phyloP scores from a whole-genome alignment of 1,284 basidiomycete species.

The Ganoderma lingzhi region DNA sequence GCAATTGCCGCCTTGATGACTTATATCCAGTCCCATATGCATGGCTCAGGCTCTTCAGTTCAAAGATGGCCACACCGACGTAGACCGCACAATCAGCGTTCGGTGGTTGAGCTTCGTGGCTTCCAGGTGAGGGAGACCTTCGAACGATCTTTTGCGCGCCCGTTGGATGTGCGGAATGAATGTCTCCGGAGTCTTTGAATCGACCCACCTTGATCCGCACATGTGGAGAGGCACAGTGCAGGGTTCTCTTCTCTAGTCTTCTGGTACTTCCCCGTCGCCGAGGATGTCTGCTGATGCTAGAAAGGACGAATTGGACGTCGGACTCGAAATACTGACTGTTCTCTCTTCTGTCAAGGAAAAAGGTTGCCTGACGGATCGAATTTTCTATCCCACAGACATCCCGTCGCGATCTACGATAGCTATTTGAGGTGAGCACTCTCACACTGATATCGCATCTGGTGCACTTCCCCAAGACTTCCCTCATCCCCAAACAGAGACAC shows the following conservation, averaged over 20 bases:
- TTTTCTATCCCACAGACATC: background rate
- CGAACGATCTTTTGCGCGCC: background rate
- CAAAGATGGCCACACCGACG: background rate
- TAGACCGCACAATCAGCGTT: background rate
- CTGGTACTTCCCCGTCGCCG: background rate
- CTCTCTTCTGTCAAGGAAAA: background rate
- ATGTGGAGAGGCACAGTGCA: background rate
- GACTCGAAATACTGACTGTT: background rate
- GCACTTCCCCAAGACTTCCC: background rate
- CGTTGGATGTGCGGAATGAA: background rate
- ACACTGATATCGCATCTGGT: background rate
- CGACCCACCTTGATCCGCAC: background rate
- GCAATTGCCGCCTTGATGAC: background rate
- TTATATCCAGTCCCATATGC: background rate
- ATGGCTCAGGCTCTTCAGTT: background rate
- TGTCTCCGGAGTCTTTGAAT: too few species aligned
- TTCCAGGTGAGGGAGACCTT: background rate
- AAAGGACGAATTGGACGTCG: background rate
- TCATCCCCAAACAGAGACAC: background rate
- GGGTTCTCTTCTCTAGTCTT: background rate
- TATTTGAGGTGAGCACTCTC: conserved; percentile 4
- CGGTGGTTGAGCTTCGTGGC: background rate
- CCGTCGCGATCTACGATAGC: background rate
- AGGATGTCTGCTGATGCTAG: background rate
- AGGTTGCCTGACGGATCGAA: conserved; percentile 4